Percentiles rank a stretch among this genome's conserved stretches.
Conservation (phyloP, 177 flowering plant genomes). For the Vitis hybrid region DNA sequence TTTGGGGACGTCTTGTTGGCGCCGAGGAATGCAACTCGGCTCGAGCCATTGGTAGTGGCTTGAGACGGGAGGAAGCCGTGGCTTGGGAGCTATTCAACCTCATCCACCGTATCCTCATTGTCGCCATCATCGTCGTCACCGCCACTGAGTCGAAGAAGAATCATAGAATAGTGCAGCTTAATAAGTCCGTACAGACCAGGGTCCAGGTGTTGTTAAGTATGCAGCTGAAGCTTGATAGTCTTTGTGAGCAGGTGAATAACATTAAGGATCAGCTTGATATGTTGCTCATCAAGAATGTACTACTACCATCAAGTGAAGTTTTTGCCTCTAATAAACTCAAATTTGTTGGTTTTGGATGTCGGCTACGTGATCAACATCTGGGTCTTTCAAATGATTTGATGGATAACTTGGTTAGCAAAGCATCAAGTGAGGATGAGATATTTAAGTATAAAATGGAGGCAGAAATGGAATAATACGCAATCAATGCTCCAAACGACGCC, state of each 20-base stretch:
- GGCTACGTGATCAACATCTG: constrained; percentile 45
- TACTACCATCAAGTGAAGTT: constrained; percentile 9
- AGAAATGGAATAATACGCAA: constrained; percentile 14
- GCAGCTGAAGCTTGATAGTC: constrained; percentile 83
- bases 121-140: constrained; percentile 74
- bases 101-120: constrained; percentile 68
- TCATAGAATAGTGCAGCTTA: constrained; percentile 40
- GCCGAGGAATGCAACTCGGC: constrained; percentile 80
- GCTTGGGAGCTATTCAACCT: constrained; percentile 92
- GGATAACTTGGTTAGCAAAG: constrained; percentile 22
- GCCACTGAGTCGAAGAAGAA: constrained; percentile 52
- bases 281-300: too few relatives aligned
- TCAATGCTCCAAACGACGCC: too few relatives aligned
- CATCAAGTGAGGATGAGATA: constrained; percentile 35
- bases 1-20: constrained; percentile 66
- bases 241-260: constrained; percentile 58
- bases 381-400: constrained; percentile 12
- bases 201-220: constrained; percentile 65
- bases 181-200: constrained; percentile 65
- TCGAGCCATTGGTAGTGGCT: constrained; percentile 39
- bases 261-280: constrained; percentile 36
- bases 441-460: constrained; percentile 35
- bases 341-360: constrained; percentile 39
- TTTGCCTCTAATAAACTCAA: constrained; percentile 16
- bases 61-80: constrained; percentile 45